These are phyloP conservation scores for Eucalyptus virginea DNA, from an alignment of 345 rosid genomes.

Conservation along the genomic window DNA sequence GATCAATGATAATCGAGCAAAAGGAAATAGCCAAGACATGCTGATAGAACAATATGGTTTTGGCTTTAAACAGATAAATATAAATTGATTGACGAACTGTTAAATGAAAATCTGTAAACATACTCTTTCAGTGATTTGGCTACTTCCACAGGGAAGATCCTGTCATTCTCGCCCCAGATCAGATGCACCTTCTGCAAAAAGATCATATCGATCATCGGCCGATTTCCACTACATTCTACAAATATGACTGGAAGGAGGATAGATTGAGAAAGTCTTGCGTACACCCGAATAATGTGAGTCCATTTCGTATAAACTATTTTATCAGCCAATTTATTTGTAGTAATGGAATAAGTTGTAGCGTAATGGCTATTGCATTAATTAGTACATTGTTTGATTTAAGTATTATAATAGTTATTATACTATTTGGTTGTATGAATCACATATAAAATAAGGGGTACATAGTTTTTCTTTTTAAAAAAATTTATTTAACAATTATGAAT, in stretches of 20 bases:
- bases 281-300: no score
- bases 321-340: no score
- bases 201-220: no score
- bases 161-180: constrained; percentile 20
- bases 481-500: no score
- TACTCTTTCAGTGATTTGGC: neutral
- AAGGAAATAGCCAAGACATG: neutral
- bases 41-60: neutral
- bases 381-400: no score
- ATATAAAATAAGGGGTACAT: no score
- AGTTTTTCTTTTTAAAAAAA: no score
- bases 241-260: neutral
- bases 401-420: no score
- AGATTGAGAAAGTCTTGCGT: neutral
- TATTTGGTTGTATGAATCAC: no score
- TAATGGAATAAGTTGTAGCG: no score
- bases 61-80: neutral
- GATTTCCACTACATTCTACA: neutral
- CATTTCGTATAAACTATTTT: no score
- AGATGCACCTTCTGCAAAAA: constrained; percentile 5
- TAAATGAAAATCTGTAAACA: neutral
- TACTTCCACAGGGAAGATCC: neutral
- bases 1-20: neutral
- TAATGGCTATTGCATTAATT: no score
- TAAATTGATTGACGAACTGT: neutral